Conservation (phyloP, 352 stramenopile species). For the Phytophthora megakarya region DNA sequence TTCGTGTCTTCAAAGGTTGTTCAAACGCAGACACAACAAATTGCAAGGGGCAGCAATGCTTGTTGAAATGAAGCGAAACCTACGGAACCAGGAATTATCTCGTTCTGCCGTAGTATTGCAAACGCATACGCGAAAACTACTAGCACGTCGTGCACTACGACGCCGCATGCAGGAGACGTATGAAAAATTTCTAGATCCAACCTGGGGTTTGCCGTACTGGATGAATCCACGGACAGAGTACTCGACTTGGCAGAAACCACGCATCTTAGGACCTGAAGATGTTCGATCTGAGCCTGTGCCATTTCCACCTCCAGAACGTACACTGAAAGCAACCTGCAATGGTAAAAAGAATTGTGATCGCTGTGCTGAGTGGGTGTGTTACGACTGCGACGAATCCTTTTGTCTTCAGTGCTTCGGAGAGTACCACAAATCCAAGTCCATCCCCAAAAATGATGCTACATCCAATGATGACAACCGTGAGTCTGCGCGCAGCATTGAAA, state of each 20-base stretch:
- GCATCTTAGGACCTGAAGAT: constrained; percentile 54
- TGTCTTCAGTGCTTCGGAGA: constrained; percentile 45
- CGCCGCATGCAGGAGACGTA: constrained; percentile 50
- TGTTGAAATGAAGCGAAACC: constrained; percentile 29
- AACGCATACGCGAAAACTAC: constrained; percentile 29
- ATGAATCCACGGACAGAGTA: constrained; percentile 66
- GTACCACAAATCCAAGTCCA: constrained; percentile 48
- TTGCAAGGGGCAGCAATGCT: constrained; percentile 29
- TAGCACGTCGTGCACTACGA: constrained; percentile 42
- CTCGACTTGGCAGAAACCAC: constrained; percentile 74
- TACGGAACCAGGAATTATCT: constrained; percentile 13
- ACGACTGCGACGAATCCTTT: constrained; percentile 64
- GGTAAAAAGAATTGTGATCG: constrained; percentile 42
- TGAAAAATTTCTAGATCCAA: constrained; percentile 75
- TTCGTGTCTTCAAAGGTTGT: constrained; percentile 42
- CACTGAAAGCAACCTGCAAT: constrained; percentile 50
- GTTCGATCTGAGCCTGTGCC: constrained; percentile 53
- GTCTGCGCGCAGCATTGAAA: background rate
- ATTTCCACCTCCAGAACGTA: constrained; percentile 43
- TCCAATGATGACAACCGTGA: background rate
- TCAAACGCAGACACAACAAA: constrained; percentile 27
- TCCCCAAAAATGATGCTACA: background rate
- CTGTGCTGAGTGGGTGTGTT: constrained; percentile 67
- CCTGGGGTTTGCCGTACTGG: constrained; percentile 72
- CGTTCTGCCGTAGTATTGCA: constrained; percentile 45